These are phyloP conservation scores for Leccinum variicolor DNA, from an alignment of 768 basidiomycete species.

Conservation along the genomic window DNA sequence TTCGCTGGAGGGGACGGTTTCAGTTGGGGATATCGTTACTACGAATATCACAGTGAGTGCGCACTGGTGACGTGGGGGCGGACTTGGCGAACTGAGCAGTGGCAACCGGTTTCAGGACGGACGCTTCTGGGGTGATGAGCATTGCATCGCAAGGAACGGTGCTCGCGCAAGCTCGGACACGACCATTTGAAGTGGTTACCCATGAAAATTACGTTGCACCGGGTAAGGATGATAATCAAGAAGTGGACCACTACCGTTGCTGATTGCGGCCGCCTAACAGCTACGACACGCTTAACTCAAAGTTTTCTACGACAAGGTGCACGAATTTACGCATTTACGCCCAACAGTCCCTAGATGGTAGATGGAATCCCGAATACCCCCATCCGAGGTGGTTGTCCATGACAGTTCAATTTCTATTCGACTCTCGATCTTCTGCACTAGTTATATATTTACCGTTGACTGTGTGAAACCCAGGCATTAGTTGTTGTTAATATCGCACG, in stretches of 20 bases:
- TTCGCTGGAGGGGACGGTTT: conserved; percentile 74
- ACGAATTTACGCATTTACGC: conserved; percentile 51
- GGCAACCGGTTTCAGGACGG: conserved; percentile 36
- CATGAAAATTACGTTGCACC: conserved; percentile 74
- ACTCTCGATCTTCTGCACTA: conserved; percentile 28
- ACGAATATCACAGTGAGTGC: conserved; percentile 68
- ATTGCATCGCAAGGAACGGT: conserved; percentile 58
- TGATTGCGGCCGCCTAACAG: conserved; percentile 25
- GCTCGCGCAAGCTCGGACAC: conserved; percentile 70
- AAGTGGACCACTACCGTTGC: conserved; percentile 12
- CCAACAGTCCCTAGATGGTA: conserved; percentile 33
- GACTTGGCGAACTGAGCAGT: conserved; percentile 12
- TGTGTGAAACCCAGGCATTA: conserved; percentile 11
- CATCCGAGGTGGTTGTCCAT: conserved; percentile 14
- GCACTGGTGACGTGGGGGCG: conserved; percentile 9
- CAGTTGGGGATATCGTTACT: conserved; percentile 71
- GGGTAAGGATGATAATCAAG: conserved; percentile 47
- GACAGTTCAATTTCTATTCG: conserved; percentile 11
- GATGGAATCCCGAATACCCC: conserved; percentile 10
- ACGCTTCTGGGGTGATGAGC: conserved; percentile 45
- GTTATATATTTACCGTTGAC: conserved; percentile 23
- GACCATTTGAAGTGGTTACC: conserved; percentile 74
- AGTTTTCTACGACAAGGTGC: conserved; percentile 58
- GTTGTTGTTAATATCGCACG: conserved; percentile 19
- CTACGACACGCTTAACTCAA: conserved; percentile 51